Conservation (phyloP, 768 basidiomycete genomes). For the Phlebiopsis gigantea region DNA sequence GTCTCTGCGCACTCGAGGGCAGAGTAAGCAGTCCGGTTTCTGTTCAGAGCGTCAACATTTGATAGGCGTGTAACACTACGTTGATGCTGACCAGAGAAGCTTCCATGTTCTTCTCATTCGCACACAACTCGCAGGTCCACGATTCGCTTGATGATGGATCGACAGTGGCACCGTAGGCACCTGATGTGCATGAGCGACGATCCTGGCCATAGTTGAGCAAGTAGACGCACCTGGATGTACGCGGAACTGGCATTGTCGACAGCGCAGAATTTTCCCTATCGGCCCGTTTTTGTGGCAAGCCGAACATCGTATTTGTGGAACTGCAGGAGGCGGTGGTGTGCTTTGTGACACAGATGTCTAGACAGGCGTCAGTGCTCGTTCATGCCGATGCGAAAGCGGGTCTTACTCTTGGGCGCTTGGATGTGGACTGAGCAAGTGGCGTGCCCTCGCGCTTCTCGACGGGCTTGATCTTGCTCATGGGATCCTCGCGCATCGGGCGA, state of each 20-base stretch:
- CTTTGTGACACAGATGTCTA: slow-evolving; percentile 44
- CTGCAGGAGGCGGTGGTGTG: slow-evolving; percentile 59
- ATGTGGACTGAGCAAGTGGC: slow-evolving; percentile 40
- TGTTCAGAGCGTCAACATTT: slow-evolving; percentile 26
- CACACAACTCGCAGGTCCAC: slow-evolving; percentile 87
- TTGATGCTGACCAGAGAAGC: slow-evolving; percentile 62
- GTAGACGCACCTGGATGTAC: slow-evolving; percentile 77
- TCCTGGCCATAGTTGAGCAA: neutral
- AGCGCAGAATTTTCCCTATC: slow-evolving; percentile 72
- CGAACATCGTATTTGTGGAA: slow-evolving; percentile 66
- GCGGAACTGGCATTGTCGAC: slow-evolving; percentile 72
- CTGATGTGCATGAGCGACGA: slow-evolving; percentile 41
- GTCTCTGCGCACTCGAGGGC: slow-evolving; percentile 56
- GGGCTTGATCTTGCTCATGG: slow-evolving; percentile 26
- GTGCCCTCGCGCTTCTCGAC: slow-evolving; percentile 60
- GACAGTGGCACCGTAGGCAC: slow-evolving; percentile 63
- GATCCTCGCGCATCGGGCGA: slow-evolving; percentile 64
- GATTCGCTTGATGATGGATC: slow-evolving; percentile 59
- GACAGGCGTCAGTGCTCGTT: neutral
- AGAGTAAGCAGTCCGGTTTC: slow-evolving; percentile 83
- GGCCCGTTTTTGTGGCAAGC: slow-evolving; percentile 75
- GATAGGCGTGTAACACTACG: neutral
- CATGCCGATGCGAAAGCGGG: neutral
- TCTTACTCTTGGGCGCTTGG: slow-evolving; percentile 64
- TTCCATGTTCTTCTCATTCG: slow-evolving; percentile 77